Percentiles rank a stretch among this genome's conserved stretches.
Conservation (phyloP, 2,329 filamentous ascomycete species). For the Juglanconis oblonga region DNA sequence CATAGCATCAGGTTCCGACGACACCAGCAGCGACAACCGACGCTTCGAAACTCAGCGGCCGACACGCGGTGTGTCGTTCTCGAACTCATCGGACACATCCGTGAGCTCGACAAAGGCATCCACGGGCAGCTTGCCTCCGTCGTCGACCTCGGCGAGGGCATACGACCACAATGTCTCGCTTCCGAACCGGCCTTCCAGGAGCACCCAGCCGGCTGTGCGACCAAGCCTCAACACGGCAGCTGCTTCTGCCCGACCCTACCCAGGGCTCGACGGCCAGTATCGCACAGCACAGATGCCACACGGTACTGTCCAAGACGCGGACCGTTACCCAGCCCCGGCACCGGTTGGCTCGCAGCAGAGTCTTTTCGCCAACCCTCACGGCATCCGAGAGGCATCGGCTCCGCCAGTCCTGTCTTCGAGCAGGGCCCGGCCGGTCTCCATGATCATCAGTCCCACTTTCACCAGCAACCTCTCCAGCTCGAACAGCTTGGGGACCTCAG, state of each 20-base stretch:
- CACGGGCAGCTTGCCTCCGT: conserved; percentile 1
- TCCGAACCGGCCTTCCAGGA: conserved; percentile 1
- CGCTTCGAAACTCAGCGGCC: conserved; percentile 1
- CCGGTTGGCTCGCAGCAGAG: conserved; percentile 3
- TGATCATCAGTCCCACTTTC: conserved; percentile 2
- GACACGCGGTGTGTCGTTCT: conserved; percentile 5
- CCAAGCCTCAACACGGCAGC: neutral
- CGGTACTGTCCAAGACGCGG: conserved; percentile 1
- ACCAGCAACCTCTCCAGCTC: neutral
- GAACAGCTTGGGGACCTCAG: neutral
- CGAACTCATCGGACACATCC: conserved; percentile 4
- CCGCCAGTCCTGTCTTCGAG: conserved; percentile 3
- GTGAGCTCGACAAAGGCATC: conserved; percentile 14
- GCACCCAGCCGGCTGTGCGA: neutral
- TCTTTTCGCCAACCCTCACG: conserved; percentile 17
- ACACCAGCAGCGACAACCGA: neutral
- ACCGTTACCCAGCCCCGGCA: neutral
- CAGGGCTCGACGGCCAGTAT: conserved; percentile 12
- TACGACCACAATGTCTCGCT: conserved; percentile 2
- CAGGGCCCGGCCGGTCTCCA: conserved; percentile 1
- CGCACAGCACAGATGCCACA: conserved; percentile 8
- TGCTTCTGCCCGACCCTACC: conserved; percentile 1
- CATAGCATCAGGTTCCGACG: neutral
- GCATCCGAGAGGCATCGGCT: conserved; percentile 12
- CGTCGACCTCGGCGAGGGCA: conserved; percentile 1